phyloP scores from a whole-genome alignment of 2,329 filamentous ascomycete species.

The Sphaerulina musiva region DNA sequence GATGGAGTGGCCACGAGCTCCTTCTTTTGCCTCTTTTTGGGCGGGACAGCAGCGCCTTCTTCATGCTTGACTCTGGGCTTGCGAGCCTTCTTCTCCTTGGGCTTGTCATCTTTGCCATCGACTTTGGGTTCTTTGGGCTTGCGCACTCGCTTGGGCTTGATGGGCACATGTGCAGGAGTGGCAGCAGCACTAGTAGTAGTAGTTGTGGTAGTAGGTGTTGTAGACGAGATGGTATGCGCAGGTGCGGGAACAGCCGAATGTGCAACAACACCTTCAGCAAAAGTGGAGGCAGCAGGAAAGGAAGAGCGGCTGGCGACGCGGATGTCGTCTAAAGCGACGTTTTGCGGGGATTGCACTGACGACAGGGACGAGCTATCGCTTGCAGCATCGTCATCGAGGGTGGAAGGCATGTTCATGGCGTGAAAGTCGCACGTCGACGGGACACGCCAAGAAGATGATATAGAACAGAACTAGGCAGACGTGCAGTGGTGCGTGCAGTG shows the following conservation, averaged over 20 bases:
- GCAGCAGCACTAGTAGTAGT: too few relatives aligned
- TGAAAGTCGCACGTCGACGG: background rate
- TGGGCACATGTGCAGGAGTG: conserved; percentile 33
- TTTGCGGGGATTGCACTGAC: conserved; percentile 9
- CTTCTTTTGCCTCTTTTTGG: conserved; percentile 45
- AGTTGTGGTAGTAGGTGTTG: conserved; percentile 6
- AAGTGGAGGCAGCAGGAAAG: conserved; percentile 18
- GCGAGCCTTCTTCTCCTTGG: conserved; percentile 40
- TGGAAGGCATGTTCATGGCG: background rate
- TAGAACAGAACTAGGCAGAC: background rate
- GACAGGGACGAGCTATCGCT: conserved; percentile 8
- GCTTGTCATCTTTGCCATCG: conserved; percentile 36
- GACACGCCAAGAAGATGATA: conserved; percentile 6
- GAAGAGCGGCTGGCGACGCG: conserved; percentile 5
- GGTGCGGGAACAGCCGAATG: conserved; percentile 17
- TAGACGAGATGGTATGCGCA: conserved; percentile 14
- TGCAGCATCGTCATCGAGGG: conserved; percentile 5
- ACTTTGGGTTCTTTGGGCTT: conserved; percentile 36
- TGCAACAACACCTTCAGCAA: conserved; percentile 32
- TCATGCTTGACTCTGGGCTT: conserved; percentile 44
- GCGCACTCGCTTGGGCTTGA: conserved; percentile 36
- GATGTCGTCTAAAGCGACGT: conserved; percentile 5
- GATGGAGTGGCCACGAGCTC: conserved; percentile 6
- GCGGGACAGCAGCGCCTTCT: conserved; percentile 32
- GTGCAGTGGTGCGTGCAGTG: background rate